Base-by-base conservation (phyloP, 2,329 filamentous ascomycete species). In the Fusarium ramigenum region DNA sequence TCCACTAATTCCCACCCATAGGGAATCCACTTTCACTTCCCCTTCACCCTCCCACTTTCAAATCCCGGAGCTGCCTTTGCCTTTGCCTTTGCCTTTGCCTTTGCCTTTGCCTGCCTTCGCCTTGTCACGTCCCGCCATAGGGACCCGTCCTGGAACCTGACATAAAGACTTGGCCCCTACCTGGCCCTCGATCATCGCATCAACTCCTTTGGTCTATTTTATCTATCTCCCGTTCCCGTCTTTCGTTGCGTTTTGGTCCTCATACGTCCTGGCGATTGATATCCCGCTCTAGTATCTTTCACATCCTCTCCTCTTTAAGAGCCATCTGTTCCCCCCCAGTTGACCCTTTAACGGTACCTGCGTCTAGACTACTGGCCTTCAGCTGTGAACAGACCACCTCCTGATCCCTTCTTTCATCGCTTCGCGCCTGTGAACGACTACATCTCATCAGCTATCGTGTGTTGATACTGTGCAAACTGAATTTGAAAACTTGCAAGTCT, bases 161-260 rank as follows among this genome's bases (percentile, higher is more conserved):
- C 76, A 78, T 78, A 78, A 78, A 78, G 75, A 72, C 76, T 77
- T 78, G 76, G 74, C 73, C 75, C 75, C 70, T 77, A 77, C 76
- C 76, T 74, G 75, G 69, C 66, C 72, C 69, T 78, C 71, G 67
- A 78, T 78, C 72, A 63, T 74, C 61, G 37, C 70, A 75, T 74
- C 75, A 62, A 75, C 73, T 75, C 75, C 70, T 73, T 65, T 70
- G 73, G 67, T 69, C 72, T 76, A 76, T 69, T 73, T 74, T 73
- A 74, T 67, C 71, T 75, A 74, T 67, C 71, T 68, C 72, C 64
- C 58, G 47, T 74, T 71, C 72, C 59, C 61, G 66, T 73, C 66
- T 66, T 40, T 70, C 47, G 71, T 63, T 66, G 64, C 44, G 28
- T 50, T 58, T 44, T 65, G 72, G 73, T 69, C 52, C 52, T 65